Conservation (phyloP, 2,329 filamentous ascomycete genomes). For the Fusarium scirpi region DNA sequence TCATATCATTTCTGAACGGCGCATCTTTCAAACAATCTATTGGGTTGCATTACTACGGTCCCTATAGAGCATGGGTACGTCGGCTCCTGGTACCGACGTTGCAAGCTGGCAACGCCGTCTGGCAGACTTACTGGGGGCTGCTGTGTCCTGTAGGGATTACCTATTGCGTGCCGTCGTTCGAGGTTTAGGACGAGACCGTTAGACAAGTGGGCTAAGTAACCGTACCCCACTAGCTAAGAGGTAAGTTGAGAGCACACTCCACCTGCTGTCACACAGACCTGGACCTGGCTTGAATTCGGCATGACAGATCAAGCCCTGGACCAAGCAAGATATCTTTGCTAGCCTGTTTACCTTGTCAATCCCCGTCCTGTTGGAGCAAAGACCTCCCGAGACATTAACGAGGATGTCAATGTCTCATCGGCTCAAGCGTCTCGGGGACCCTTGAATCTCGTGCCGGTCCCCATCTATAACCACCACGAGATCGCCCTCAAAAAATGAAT, state of each 20-base stretch:
- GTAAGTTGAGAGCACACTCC: slow-evolving; percentile 24
- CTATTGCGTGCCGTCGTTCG: slow-evolving; percentile 36
- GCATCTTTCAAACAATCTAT: background rate
- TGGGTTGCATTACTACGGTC: background rate
- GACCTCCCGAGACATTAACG: slow-evolving; percentile 38
- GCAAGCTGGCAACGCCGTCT: slow-evolving; percentile 17
- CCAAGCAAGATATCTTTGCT: slow-evolving; percentile 35
- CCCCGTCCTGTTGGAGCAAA: slow-evolving; percentile 39
- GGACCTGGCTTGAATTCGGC: slow-evolving; percentile 40
- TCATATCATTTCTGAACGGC: background rate
- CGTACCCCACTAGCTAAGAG: slow-evolving; percentile 27
- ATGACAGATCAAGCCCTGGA: slow-evolving; percentile 37
- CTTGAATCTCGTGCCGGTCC: slow-evolving; percentile 22
- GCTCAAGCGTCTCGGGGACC: slow-evolving; percentile 24
- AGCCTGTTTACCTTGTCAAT: slow-evolving; percentile 31
- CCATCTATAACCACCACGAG: slow-evolving; percentile 33
- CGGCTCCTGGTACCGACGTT: slow-evolving; percentile 44
- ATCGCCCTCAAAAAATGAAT: slow-evolving; percentile 26
- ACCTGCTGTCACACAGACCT: slow-evolving; percentile 37
- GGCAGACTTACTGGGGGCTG: slow-evolving; percentile 3
- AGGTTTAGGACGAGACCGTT: slow-evolving; percentile 34
- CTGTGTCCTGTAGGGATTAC: background rate
- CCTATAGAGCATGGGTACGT: slow-evolving; percentile 24
- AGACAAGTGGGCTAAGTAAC: slow-evolving; percentile 23
- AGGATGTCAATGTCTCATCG: slow-evolving; percentile 37